These are phyloP conservation scores for Penicillium griseofulvum DNA, from an alignment of 2,329 filamentous ascomycete species.

Conservation along the genomic window DNA sequence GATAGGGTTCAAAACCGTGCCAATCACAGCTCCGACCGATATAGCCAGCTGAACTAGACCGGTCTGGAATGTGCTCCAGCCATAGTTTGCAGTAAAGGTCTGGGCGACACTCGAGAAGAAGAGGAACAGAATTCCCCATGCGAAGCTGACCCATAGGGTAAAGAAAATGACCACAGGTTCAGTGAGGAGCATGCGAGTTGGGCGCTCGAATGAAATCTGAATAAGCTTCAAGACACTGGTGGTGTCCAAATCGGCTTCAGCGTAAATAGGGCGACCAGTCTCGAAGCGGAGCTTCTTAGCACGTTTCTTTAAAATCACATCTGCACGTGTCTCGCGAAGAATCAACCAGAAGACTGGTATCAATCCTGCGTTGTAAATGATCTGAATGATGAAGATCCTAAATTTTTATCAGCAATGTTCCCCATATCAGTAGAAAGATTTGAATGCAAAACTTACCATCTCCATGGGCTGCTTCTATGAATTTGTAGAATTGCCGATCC, in stretches of 20 bases:
- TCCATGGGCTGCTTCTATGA: constrained; percentile 36
- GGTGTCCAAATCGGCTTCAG: constrained; percentile 24
- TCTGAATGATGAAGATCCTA: constrained; percentile 48
- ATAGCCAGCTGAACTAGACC: constrained; percentile 45
- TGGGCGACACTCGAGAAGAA: constrained; percentile 44
- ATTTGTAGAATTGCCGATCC: constrained; percentile 41
- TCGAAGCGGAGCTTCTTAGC: constrained; percentile 40
- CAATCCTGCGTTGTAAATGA: constrained; percentile 44
- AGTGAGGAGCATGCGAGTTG: constrained; percentile 40
- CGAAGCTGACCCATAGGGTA: constrained; percentile 46
- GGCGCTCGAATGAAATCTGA: constrained; percentile 43
- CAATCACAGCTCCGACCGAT: constrained; percentile 43
- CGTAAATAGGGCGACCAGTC: constrained; percentile 32
- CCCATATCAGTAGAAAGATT: neutral
- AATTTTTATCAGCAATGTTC: neutral
- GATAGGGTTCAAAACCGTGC: constrained; percentile 41
- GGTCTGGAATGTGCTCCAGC: constrained; percentile 35
- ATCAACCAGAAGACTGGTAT: constrained; percentile 44
- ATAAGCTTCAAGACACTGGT: constrained; percentile 28
- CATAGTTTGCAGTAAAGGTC: constrained; percentile 41
- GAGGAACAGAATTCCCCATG: constrained; percentile 46
- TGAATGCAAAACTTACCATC: constrained; percentile 34
- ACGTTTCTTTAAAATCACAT: constrained; percentile 43
- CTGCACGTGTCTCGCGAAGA: constrained; percentile 42
- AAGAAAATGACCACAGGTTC: constrained; percentile 46